Conservation (phyloP, 257 asterid species). For the Haberlea rhodopensis region DNA sequence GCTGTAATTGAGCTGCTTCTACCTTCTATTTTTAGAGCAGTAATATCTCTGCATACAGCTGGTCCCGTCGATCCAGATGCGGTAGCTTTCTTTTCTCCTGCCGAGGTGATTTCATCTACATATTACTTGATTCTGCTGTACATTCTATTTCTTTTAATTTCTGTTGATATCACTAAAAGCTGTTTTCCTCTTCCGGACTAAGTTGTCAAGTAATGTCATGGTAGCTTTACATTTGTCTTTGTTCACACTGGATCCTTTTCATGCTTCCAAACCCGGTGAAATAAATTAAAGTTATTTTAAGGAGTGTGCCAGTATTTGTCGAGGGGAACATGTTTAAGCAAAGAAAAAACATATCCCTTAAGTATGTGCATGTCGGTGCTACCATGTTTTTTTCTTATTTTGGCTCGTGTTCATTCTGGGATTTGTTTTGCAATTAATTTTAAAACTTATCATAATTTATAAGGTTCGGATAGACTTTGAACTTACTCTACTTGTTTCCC, state of each 20-base stretch:
- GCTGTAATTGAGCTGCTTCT: slow-evolving; percentile 70
- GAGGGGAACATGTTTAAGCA: background rate
- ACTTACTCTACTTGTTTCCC: slow-evolving; percentile 9
- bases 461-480: background rate
- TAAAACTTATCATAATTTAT: background rate
- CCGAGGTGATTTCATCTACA: slow-evolving; percentile 57
- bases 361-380: slow-evolving; percentile 7
- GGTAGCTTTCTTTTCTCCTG: slow-evolving; percentile 88
- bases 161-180: slow-evolving; percentile 12
- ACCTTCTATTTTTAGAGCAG: slow-evolving; percentile 76
- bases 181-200: slow-evolving; percentile 10
- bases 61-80: slow-evolving; percentile 86
- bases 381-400: slow-evolving; percentile 20
- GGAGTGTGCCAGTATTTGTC: slow-evolving; percentile 3
- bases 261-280: background rate
- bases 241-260: background rate
- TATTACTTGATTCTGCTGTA: slow-evolving; percentile 11
- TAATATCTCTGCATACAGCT: slow-evolving; percentile 80
- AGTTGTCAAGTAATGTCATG: slow-evolving; percentile 5
- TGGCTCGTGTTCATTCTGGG: slow-evolving; percentile 4
- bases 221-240: slow-evolving; percentile 3
- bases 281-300: slow-evolving; percentile 9
- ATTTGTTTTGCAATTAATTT: background rate
- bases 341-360: slow-evolving; percentile 7
- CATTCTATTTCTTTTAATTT: slow-evolving; percentile 17